Conservation (phyloP, 352 stramenopile genomes). For the Globisporangium lucens region DNA sequence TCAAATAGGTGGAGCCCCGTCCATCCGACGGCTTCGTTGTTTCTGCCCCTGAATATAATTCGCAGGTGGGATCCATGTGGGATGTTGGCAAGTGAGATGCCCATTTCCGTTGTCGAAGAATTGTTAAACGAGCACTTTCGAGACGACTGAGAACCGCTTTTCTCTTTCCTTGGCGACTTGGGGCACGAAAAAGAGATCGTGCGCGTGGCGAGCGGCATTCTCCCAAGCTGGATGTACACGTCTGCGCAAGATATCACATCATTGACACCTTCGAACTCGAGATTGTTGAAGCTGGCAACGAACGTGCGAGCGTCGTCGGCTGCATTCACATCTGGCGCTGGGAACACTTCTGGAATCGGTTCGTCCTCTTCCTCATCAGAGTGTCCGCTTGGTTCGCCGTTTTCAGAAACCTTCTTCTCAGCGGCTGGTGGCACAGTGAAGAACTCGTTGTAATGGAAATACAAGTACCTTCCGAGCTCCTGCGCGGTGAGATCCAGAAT, state of each 20-base stretch:
- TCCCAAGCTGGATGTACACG: slow-evolving; percentile 30
- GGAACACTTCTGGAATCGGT: slow-evolving; percentile 15
- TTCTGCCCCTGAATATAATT: slow-evolving; percentile 51
- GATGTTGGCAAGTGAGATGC: slow-evolving; percentile 56
- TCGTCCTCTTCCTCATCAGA: slow-evolving; percentile 1
- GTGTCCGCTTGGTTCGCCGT: background rate
- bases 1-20: slow-evolving; percentile 76
- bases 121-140: slow-evolving; percentile 11
- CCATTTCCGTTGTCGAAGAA: slow-evolving; percentile 11
- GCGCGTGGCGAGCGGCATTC: slow-evolving; percentile 20
- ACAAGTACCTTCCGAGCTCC: slow-evolving; percentile 67
- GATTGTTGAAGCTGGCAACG: slow-evolving; percentile 16
- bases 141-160: slow-evolving; percentile 7
- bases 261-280: slow-evolving; percentile 8
- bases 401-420: background rate
- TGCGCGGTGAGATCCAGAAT: slow-evolving; percentile 66
- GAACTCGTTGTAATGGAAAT: slow-evolving; percentile 73
- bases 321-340: slow-evolving; percentile 16
- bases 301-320: slow-evolving; percentile 18
- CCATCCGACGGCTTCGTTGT: slow-evolving; percentile 43
- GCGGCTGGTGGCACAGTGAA: slow-evolving; percentile 33
- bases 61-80: slow-evolving; percentile 73
- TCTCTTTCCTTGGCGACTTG: slow-evolving; percentile 24
- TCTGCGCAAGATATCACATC: slow-evolving; percentile 18
- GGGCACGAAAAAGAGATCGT: slow-evolving; percentile 14